Conservation (phyloP, 805 yeast species). For the Pichia kluyveri region DNA sequence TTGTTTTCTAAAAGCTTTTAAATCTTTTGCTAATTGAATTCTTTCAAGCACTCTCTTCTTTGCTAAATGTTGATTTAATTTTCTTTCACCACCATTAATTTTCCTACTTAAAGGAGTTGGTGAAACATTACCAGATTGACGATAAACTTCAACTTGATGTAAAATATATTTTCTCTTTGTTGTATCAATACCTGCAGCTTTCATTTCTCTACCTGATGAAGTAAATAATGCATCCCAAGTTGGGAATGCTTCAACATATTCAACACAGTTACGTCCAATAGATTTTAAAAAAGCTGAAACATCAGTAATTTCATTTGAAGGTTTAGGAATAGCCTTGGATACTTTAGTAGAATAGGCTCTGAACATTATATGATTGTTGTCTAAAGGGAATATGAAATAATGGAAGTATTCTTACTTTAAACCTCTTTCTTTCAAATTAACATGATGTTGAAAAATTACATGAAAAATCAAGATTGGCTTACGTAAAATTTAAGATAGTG, state of each 20-base stretch:
- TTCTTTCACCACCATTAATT: conserved; percentile 87
- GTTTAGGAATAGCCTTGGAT: conserved; percentile 32
- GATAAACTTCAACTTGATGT: conserved; percentile 60
- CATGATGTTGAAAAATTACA: too few relatives aligned
- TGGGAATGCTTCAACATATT: conserved; percentile 61
- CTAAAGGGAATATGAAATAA: too few relatives aligned
- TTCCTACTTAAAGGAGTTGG: conserved; percentile 36
- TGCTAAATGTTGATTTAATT: conserved; percentile 57
- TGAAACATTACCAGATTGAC: conserved; percentile 30
- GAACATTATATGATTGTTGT: not conserved
- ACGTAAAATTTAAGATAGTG: not conserved
- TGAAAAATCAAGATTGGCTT: too few relatives aligned
- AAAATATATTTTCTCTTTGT: conserved; percentile 65
- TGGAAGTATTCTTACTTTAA: too few relatives aligned
- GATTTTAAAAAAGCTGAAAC: conserved; percentile 61
- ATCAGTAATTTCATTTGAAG: conserved; percentile 52
- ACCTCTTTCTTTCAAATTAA: too few relatives aligned
- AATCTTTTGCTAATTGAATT: conserved; percentile 27
- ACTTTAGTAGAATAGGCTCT: not conserved
- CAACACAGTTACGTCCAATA: conserved; percentile 70
- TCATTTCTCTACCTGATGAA: conserved; percentile 47
- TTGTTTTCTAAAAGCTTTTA: conserved; percentile 18
- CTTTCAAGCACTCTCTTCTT: conserved; percentile 47
- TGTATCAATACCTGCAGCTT: conserved; percentile 68
- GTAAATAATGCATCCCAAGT: conserved; percentile 64